Percentiles rank a stretch among this genome's conserved stretches.
Conservation (phyloP, 2,329 filamentous ascomycete species). For the Emericellopsis cladophorae region DNA sequence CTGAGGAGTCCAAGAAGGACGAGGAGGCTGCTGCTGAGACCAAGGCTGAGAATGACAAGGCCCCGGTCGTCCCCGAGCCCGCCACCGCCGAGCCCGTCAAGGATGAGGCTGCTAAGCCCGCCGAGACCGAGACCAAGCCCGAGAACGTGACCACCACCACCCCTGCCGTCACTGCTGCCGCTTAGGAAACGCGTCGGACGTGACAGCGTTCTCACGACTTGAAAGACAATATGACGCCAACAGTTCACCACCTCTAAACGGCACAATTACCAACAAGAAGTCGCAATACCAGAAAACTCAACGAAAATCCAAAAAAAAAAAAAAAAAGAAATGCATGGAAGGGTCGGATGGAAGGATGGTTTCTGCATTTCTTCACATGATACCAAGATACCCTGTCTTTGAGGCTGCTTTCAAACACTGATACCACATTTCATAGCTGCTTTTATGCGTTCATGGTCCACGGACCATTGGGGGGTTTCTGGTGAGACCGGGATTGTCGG, state of each 20-base stretch:
- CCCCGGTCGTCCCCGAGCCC: constrained; percentile 25
- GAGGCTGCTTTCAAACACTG: constrained; percentile 20
- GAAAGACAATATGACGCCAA: constrained; percentile 9
- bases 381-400: constrained; percentile 39
- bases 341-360: constrained; percentile 34
- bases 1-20: constrained; percentile 15
- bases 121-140: constrained; percentile 22
- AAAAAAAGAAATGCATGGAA: constrained; percentile 17
- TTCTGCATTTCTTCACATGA: constrained; percentile 40
- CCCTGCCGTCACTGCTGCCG: constrained; percentile 37
- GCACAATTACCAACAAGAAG: background rate
- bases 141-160: constrained; percentile 25
- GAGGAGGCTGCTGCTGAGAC: constrained; percentile 20
- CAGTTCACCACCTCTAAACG: constrained; percentile 4
- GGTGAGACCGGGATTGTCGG: background rate
- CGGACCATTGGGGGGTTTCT: background rate
- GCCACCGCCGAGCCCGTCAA: constrained; percentile 19
- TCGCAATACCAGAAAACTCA: constrained; percentile 1
- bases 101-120: constrained; percentile 15
- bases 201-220: constrained; percentile 11
- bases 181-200: constrained; percentile 23
- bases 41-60: constrained; percentile 30
- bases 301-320: constrained; percentile 11
- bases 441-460: constrained; percentile 6
- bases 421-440: constrained; percentile 8